These are phyloP conservation scores for Globomyces sp. DNA, from an alignment of 371 early-diverging fungal species.

Conservation along the genomic window DNA sequence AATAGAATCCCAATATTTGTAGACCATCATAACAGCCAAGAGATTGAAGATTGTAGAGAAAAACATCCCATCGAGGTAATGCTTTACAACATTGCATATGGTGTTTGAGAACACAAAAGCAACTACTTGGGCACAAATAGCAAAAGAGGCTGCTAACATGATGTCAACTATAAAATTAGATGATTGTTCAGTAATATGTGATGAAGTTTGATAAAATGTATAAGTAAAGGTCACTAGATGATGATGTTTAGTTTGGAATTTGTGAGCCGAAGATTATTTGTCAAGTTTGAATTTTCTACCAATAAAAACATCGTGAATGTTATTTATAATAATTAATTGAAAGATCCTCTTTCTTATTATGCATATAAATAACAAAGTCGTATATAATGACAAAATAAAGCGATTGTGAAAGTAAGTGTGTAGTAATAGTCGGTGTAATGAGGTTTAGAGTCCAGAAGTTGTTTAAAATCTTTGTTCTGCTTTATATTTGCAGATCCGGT, in stretches of 20 bases:
- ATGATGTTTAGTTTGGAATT: constrained; percentile 10
- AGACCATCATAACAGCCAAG: constrained; percentile 97
- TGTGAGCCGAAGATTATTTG: neutral
- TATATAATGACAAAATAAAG: no score
- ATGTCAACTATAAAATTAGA: constrained; percentile 63
- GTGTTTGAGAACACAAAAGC: constrained; percentile 71
- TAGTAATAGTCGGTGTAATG: no score
- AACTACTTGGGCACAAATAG: constrained; percentile 79
- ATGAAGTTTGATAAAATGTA: neutral
- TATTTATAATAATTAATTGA: no score
- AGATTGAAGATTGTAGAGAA: constrained; percentile 90
- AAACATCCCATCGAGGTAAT: constrained; percentile 96
- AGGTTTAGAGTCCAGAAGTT: no score
- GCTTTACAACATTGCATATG: constrained; percentile 84
- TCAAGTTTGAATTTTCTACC: no score
- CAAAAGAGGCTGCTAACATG: constrained; percentile 83
- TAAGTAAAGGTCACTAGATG: constrained; percentile 7
- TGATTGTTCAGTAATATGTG: no score
- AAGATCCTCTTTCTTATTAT: no score
- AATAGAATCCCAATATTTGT: constrained; percentile 98
- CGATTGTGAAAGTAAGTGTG: no score
- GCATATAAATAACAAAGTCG: no score
- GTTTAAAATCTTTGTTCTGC: no score
- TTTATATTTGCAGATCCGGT: no score
- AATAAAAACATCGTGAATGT: no score